Conservation (phyloP, 2,329 filamentous ascomycete genomes). For the Apiospora pterosperma region DNA sequence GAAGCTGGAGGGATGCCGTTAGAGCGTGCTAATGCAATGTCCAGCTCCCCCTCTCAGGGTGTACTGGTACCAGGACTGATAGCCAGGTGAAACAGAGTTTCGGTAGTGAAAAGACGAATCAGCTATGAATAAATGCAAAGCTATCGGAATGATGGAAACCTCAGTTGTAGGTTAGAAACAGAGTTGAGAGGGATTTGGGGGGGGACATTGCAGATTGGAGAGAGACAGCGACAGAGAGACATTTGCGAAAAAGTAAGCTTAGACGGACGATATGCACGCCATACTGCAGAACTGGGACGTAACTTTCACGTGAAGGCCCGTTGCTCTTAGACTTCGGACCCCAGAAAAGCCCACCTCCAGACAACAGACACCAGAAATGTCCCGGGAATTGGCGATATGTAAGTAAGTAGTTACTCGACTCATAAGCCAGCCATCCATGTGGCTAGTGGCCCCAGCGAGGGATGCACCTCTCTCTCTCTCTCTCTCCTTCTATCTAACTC, state of each 20-base stretch:
- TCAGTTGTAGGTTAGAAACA: not conserved
- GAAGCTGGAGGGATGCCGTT: not conserved
- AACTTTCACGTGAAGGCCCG: not conserved
- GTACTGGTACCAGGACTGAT: not conserved
- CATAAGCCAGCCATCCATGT: not conserved
- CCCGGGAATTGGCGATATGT: not conserved
- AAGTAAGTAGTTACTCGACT: not conserved
- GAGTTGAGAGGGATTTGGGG: not conserved
- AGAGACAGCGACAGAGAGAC: not conserved
- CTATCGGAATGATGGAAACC: not conserved
- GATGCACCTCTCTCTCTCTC: too few relatives aligned
- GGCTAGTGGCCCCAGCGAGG: not conserved
- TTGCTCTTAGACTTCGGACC: not conserved
- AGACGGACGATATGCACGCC: not conserved
- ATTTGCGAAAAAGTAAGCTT: not conserved
- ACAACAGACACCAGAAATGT: not conserved
- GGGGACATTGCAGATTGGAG: not conserved
- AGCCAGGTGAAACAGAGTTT: not conserved
- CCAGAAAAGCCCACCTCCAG: not conserved
- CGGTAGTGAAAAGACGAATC: not conserved
- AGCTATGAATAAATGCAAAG: conserved; percentile 3
- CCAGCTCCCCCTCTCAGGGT: not conserved
- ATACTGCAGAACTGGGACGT: not conserved
- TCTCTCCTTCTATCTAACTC: too few relatives aligned
- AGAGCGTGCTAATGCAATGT: not conserved